Evolutionary conservation across 495 filamentous ascomycete genomes (phyloP), one percentile per base, ranked within the genome.

Genomic region (Lasiosphaeris hirsuta): DNA sequence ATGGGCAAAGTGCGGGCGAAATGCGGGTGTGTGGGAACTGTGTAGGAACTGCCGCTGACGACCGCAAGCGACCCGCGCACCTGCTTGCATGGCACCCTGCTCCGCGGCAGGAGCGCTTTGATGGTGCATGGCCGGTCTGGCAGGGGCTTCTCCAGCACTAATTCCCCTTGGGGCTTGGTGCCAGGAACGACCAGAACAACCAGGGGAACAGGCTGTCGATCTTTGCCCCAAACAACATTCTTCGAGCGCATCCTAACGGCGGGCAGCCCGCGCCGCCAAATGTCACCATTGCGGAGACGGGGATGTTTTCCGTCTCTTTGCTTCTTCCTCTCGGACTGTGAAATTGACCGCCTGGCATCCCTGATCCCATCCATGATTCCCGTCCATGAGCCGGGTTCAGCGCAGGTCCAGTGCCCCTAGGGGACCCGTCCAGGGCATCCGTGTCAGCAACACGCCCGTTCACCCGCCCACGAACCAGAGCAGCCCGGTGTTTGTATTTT

Each of bases 211-310:
- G 43, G 34, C 34, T 34, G 57, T 13, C 35, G 57, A 59, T 59
- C 49, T 33, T 54, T 54, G 53, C 57, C 57, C 49, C 50, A 59
- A 59, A 54, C 57, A 47, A 40, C 8, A 11, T 13, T 41, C 39
- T 41, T 41, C 39, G 39, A 41, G 11, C 14, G 43, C 10, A 10
- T 34, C 40, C 36, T 50, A 59, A 59, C 49, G 45, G 55, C 37
- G 18, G 41, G 33, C 36, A 10, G 42, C 18, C n/a, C 48, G 41
- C 53, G 53, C 48, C 49, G n/a, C 35, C 50, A 42, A 59, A 47
- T 54, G 49, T 51, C 57, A 54, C 42, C 41, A 40, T 19, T 37
- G 33, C 36, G 51, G 18, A 11, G 18, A 19, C 14, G 34, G 17
- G 23, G 46, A 51, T 45, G 18, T 41, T 44, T 46, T 19, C 23